Base-by-base conservation (phyloP, 2,329 filamentous ascomycete species). In the Sordariomycetes sp. region DNA sequence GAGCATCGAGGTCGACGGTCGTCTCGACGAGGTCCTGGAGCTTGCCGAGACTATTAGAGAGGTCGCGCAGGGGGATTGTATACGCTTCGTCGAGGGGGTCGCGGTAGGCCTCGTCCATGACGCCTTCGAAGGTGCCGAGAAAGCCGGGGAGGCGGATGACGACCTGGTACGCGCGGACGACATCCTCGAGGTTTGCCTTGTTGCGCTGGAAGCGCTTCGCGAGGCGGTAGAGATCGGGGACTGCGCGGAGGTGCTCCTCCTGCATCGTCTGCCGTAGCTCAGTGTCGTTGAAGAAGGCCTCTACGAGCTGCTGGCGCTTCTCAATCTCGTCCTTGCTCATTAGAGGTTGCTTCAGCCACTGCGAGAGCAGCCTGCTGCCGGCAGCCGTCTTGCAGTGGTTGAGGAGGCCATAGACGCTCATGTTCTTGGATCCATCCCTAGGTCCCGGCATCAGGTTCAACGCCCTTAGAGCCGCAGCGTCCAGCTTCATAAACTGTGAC, bases 11-110 rank as follows among this genome's bases (percentile, higher is more conserved):
- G 66, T 99, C 94, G 15, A 99, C 91, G 0, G 95, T 99, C 1
- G 94, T 96, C 74, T 99, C 94, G 0, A 99, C 94, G 90, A 99
- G 96, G 68, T 99, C 94, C 66, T 92, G 89, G 12, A 99, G 76
- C 67, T 90, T 96, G 28, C 81, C 85, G 55, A 99, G 78, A 65
- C 85, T 89, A 65, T 90, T 84, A 6, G 85, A 87, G 60, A 89
- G 81, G 60, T 87, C 82, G 54, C 81, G 82, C 45, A 99, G 75
- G 67, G 95, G 95, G 28, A 81, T 80, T 0, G 91, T 96, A 68
- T 99, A 99, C 25, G 90, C 85, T 7, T 80, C 80, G 61, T 97
- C 91, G 0, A 99, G 77, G 0, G 90, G 87, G 60, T 90, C 87
- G 60, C 89, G 89, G 69, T 97, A 96, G 52, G 86, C 77, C 68